phyloP scores from a whole-genome alignment of 192 early-diverging fungal species.

The Kickxella alabastrina region DNA sequence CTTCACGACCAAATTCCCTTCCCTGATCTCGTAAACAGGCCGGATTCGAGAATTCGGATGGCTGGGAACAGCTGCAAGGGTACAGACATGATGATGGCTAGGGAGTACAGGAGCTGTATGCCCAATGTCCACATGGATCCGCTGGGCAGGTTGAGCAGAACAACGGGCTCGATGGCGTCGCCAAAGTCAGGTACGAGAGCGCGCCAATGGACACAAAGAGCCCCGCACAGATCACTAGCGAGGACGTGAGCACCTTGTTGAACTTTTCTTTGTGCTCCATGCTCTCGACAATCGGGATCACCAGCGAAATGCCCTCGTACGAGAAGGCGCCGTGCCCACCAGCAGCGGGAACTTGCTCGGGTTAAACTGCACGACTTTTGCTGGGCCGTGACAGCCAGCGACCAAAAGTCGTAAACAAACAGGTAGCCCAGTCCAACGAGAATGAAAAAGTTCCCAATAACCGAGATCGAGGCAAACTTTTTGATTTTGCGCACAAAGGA shows the following conservation, averaged over 20 bases:
- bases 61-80: constrained; percentile 91
- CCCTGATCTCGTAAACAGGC: constrained; percentile 77
- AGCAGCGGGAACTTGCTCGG: constrained; percentile 77
- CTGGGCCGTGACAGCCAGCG: constrained; percentile 59
- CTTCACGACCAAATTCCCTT: constrained; percentile 77
- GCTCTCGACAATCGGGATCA: constrained; percentile 66
- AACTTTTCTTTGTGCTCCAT: constrained; percentile 95
- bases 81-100: constrained; percentile 92
- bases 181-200: constrained; percentile 87
- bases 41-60: constrained; percentile 88
- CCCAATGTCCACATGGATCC: constrained; percentile 58
- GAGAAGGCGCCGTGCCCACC: constrained; percentile 93
- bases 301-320: constrained; percentile 86
- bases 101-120: constrained; percentile 81
- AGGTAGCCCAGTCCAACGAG: constrained; percentile 82
- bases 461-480: constrained; percentile 76
- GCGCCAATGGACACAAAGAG: constrained; percentile 80
- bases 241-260: constrained; percentile 70
- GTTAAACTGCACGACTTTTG: constrained; percentile 79
- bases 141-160: constrained; percentile 82
- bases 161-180: constrained; percentile 75
- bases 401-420: constrained; percentile 74
- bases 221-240: constrained; percentile 73
- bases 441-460: constrained; percentile 92
- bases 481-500: constrained; percentile 91